Base-by-base conservation (phyloP, 2,329 filamentous ascomycete species). In the Diplodia seriata region DNA sequence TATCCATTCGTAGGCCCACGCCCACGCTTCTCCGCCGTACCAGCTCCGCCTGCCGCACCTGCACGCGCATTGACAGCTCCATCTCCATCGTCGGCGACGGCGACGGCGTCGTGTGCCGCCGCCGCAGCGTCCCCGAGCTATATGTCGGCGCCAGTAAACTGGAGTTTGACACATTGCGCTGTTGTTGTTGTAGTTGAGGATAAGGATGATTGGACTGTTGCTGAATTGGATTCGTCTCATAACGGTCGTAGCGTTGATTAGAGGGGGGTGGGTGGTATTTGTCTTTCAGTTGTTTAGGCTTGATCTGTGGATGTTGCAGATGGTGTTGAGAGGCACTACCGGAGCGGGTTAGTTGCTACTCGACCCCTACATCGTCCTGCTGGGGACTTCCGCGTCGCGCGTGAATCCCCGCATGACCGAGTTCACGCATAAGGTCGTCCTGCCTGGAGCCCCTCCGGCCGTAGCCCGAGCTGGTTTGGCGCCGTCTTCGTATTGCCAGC, bases 401-500 rank as follows among this genome's bases (percentile, higher is more conserved):
- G 3, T 53, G 20, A 7, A 67, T 12, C 20, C 64, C 64, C 1
- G 64, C 40, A 51, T 67, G 64, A n/a, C 64, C 64, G 14, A 51
- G 36, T 15, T 67, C 64, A 6, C 64, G 64, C 38, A 50, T 31
- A n/a, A 67, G 23, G 23, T 67, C 66, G 12, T 67, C 66, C 23
- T 67, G 66, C 11, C 56, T 61, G 15, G 55, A 61, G 5, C 49
- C 49, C 18, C 56, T 57, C 38, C 66, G 50, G 38, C 36, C 50
- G n/a, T 56, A 63, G n/a, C 68, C 68, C 11, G 57, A 57, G 49
- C 66, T 68, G 2, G 66, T 68, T 40, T 69, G 68, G 29, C 68
- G 57, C n/a, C 68, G 66, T 23, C 68, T 67, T 43, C 68, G 68
- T 33, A 68, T 57, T 20, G 57, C 57, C 12, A 68, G 66, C n/a